These are phyloP conservation scores for Crithidia bombi DNA, from an alignment of 208 protist genomes.

Conservation along the genomic window DNA sequence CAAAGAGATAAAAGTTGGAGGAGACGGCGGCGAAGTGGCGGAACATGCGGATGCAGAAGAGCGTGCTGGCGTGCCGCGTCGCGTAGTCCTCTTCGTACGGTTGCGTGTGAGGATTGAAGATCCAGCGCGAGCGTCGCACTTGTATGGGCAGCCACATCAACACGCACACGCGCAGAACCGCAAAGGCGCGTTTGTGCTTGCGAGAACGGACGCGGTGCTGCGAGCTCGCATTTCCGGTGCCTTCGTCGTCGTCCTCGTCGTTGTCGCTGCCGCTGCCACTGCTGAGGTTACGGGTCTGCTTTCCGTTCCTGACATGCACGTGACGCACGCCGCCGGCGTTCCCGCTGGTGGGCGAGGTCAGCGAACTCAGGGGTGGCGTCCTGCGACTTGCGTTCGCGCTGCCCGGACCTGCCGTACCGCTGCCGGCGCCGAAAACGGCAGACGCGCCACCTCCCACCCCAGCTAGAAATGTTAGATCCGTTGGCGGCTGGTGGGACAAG, in stretches of 20 bases:
- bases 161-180: conserved; percentile 59
- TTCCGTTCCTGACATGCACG: background rate
- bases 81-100: conserved; percentile 24
- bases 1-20: conserved; percentile 57
- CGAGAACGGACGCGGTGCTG: conserved; percentile 26
- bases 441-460: background rate
- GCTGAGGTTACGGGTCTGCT: background rate
- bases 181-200: conserved; percentile 52
- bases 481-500: conserved; percentile 1
- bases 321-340: background rate
- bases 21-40: conserved; percentile 46
- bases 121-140: conserved; percentile 46
- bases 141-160: conserved; percentile 54
- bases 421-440: background rate
- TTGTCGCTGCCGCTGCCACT: conserved; percentile 2
- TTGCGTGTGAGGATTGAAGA: conserved; percentile 25
- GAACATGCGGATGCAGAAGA: conserved; percentile 62
- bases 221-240: background rate
- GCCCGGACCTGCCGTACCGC: background rate
- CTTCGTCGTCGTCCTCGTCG: background rate
- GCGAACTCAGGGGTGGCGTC: conserved; percentile 3
- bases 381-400: background rate
- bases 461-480: background rate
- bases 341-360: conserved; percentile 5
- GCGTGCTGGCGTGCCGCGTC: conserved; percentile 39